Percentiles rank a stretch among this genome's conserved stretches.
Conservation (phyloP, 768 basidiomycete genomes). For the Termitomyces sp. region DNA sequence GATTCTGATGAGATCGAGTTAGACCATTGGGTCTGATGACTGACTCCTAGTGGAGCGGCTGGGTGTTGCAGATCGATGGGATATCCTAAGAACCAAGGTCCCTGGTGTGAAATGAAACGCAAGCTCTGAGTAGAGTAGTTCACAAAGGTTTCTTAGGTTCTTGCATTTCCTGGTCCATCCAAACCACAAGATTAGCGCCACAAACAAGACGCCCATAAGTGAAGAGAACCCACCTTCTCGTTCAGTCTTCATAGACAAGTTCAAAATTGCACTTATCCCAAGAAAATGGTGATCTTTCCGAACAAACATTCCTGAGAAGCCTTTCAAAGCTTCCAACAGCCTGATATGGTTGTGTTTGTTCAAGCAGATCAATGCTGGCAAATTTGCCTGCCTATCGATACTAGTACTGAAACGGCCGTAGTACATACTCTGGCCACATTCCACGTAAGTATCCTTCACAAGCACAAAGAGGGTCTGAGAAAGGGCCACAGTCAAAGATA, state of each 20-base stretch:
- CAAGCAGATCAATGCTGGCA: slow-evolving; percentile 1
- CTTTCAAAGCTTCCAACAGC: not conserved
- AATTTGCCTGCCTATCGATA: not conserved
- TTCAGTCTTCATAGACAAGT: not conserved
- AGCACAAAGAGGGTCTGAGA: not conserved
- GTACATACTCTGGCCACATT: not conserved
- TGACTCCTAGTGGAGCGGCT: not conserved
- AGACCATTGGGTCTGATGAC: too few relatives aligned
- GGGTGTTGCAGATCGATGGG: not conserved
- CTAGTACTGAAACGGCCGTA: too few relatives aligned
- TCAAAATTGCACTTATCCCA: not conserved
- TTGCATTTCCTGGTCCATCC: not conserved
- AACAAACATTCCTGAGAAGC: not conserved
- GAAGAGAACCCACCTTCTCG: not conserved
- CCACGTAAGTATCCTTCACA: not conserved
- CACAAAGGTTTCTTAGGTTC: not conserved
- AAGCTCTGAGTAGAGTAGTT: not conserved
- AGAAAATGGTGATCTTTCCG: not conserved
- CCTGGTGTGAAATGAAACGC: not conserved
- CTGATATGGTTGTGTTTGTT: slow-evolving; percentile 1
- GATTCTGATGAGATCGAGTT: not conserved
- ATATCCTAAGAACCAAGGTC: not conserved
- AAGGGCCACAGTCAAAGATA: slow-evolving; percentile 5
- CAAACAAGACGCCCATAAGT: not conserved
- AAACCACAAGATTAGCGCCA: slow-evolving; percentile 2